Evolutionary conservation across 2,329 filamentous ascomycete species (phyloP), one percentile per base, ranked within the genome.

Genomic region (Penicillium concentricum): DNA sequence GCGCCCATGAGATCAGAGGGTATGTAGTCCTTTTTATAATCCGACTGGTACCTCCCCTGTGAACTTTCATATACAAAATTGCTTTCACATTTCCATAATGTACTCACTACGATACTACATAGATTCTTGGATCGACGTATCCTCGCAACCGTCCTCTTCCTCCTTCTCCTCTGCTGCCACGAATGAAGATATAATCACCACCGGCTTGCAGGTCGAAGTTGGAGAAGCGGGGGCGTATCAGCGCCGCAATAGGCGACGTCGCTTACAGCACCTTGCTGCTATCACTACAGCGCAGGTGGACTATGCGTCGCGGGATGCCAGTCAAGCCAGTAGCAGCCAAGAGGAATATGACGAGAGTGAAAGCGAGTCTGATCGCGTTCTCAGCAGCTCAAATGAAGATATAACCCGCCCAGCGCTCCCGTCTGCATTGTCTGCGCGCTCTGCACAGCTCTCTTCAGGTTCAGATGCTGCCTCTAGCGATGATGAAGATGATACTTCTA

Each of bases 51-150:
- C 43, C 44, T 57, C 35, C 53, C 55, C 52, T 64, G 51, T 60
- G 51, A 52, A 60, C 43, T 50, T 65, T 54, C 60, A 58, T 54
- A 65, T 62, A 34, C 50, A 45, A 61, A 50, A 56, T 55, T 34
- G 34, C 39, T 54, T 43, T 30, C 44, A 38, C n/a, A n/a, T 57
- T 34, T 54, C 15, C 58, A 62, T 26, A 55, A 75, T 78, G 72
- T 77, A 76, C 74, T 79, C 75, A 78, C 72, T 75, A 32, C 72
- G 68, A 44, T 74, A 76, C 67, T 78, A 77, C 56, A 64, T 79
- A 92, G 94, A 97, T 78, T 97, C 94, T 9, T 99, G 94, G 94
- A 86, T 97, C 66, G 93, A 99, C 74, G 87, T 99, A 59, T 86
- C 89, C 45, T 97, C 93, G 4, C 91, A 94, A 67, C 92, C 93